Evolutionary conservation across 768 basidiomycete genomes (phyloP).

Genomic region (Pleurotus giganteus): DNA sequence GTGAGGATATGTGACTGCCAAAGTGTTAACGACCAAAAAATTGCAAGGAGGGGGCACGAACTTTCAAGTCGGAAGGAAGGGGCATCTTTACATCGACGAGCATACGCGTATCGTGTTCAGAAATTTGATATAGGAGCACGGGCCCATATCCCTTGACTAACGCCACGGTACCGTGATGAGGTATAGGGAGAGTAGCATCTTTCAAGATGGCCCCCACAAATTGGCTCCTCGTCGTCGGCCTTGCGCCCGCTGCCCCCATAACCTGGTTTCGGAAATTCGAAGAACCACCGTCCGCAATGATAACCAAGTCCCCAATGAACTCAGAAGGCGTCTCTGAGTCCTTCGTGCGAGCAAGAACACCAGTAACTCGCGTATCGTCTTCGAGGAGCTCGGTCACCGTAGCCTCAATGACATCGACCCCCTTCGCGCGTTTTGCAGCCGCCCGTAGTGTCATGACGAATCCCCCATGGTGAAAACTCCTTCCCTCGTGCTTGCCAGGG

Average conservation of each 20-base stretch:
- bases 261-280: conserved; percentile 83
- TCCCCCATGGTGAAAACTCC: conserved; percentile 92
- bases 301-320: conserved; percentile 73
- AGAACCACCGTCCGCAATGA: conserved; percentile 94
- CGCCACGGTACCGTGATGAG: conserved; percentile 80
- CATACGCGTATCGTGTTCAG: conserved; percentile 85
- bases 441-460: conserved; percentile 80
- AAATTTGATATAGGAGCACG: conserved; percentile 92
- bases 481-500: conserved; percentile 66
- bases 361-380: conserved; percentile 53
- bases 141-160: conserved; percentile 82
- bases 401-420: conserved; percentile 83
- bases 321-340: conserved; percentile 27
- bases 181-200: conserved; percentile 69
- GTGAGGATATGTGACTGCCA: conserved; percentile 63
- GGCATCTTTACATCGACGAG: conserved; percentile 87
- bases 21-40: neutral
- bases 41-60: conserved; percentile 22
- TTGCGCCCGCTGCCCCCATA: conserved; percentile 48
- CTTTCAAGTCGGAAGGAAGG: conserved; percentile 80
- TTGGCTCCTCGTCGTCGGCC: conserved; percentile 63
- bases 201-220: conserved; percentile 87
- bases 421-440: conserved; percentile 54
- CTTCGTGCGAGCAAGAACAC: conserved; percentile 60
- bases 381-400: conserved; percentile 77